phyloP scores from a whole-genome alignment of 2,329 filamentous ascomycete species.

The Lasiodiplodia theobromae region DNA sequence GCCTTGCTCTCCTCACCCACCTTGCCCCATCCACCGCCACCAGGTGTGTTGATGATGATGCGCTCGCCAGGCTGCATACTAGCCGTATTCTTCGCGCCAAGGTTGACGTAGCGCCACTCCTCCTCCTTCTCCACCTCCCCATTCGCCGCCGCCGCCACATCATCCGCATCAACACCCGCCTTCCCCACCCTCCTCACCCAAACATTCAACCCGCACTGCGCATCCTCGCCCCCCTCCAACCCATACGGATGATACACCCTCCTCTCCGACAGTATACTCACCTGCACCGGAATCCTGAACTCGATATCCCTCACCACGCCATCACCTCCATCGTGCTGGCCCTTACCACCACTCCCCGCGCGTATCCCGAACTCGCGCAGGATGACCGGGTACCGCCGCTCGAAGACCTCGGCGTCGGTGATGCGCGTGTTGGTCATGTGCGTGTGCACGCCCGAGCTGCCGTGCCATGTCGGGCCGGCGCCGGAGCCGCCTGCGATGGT shows the following conservation, averaged over 20 bases:
- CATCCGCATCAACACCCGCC: conserved; percentile 31
- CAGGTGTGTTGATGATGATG: conserved; percentile 79
- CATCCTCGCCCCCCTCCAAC: conserved; percentile 81
- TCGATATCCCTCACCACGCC: conserved; percentile 82
- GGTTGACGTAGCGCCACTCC: conserved; percentile 69
- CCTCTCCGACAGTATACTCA: conserved; percentile 79
- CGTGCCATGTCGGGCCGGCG: conserved; percentile 75
- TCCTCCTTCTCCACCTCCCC: conserved; percentile 43
- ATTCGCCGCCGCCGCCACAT: not conserved
- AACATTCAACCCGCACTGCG: conserved; percentile 79
- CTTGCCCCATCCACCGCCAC: conserved; percentile 78
- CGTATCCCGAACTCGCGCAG: conserved; percentile 74
- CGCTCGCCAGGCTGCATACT: conserved; percentile 78
- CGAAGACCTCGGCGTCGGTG: conserved; percentile 81
- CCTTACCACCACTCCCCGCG: conserved; percentile 67
- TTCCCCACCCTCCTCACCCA: conserved; percentile 63
- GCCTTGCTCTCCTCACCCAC: conserved; percentile 64
- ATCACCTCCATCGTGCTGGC: conserved; percentile 74
- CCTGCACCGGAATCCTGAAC: conserved; percentile 78
- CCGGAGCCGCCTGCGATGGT: conserved; percentile 81
- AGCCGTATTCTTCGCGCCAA: conserved; percentile 82
- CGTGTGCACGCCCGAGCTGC: conserved; percentile 77
- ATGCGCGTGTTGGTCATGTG: conserved; percentile 90
- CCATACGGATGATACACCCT: conserved; percentile 82
- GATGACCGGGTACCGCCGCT: conserved; percentile 77